Conservation (phyloP, 75 land plant genomes). For the Pseudotsuga menziesii region DNA sequence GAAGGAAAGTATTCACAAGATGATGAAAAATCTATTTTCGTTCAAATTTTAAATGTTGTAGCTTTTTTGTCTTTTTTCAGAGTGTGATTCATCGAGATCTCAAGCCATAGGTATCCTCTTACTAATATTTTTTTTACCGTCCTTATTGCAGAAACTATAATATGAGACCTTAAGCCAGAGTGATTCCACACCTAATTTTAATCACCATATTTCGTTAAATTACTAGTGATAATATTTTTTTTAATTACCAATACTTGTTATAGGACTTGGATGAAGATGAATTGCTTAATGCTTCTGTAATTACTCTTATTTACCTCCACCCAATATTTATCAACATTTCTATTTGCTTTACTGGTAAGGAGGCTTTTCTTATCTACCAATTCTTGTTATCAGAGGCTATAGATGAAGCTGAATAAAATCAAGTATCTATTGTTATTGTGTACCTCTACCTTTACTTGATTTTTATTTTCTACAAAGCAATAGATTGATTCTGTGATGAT, state of each 20-base stretch:
- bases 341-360: not conserved
- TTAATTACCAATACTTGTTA: not conserved
- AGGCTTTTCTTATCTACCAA: not conserved
- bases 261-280: not conserved
- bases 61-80: constrained; percentile 92
- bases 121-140: not conserved
- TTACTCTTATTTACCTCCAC: not conserved
- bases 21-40: constrained; percentile 79
- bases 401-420: not conserved
- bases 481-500: too few relatives aligned
- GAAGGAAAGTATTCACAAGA: constrained; percentile 94
- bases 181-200: not conserved
- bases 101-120: constrained; percentile 78
- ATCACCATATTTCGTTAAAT: not conserved
- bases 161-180: not conserved
- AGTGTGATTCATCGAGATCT: constrained; percentile 98
- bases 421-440: not conserved
- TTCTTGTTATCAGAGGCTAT: not conserved
- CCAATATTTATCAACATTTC: not conserved
- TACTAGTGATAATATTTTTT: not conserved
- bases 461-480: not conserved
- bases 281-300: not conserved
- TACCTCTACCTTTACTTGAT: not conserved
- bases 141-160: too few relatives aligned
- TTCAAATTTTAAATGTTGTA: constrained; percentile 81